Evolutionary conservation across 2,329 filamentous ascomycete genomes (phyloP).

Genomic region (Anisogramma anomala): DNA sequence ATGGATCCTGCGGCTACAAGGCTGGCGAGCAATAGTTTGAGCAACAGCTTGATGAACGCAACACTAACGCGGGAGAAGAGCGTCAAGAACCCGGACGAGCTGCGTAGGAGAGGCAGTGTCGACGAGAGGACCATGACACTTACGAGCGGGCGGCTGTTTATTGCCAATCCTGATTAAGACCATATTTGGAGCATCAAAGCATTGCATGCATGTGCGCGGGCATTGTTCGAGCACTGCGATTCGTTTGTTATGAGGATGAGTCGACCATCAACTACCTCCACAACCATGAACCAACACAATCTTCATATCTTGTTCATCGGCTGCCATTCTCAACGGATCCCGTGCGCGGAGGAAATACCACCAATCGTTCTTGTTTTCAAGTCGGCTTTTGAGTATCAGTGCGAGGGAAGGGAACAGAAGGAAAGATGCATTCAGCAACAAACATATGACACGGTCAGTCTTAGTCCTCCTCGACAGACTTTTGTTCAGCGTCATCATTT

Average conservation of each 20-base stretch:
- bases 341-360: conserved; percentile 6
- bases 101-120: conserved; percentile 67
- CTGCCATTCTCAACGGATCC: not conserved
- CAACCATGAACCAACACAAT: too few relatives aligned
- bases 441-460: too few relatives aligned
- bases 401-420: too few relatives aligned
- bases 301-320: too few relatives aligned
- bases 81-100: conserved; percentile 56
- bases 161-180: conserved; percentile 71
- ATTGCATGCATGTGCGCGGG: not conserved
- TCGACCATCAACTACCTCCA: too few relatives aligned
- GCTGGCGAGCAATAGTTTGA: conserved; percentile 29
- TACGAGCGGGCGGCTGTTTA: conserved; percentile 61
- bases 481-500: conserved; percentile 1
- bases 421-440: too few relatives aligned
- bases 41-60: conserved; percentile 47
- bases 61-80: conserved; percentile 53
- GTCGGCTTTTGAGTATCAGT: too few relatives aligned
- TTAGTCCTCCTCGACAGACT: too few relatives aligned
- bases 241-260: not conserved
- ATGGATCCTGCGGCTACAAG: conserved; percentile 34
- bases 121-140: conserved; percentile 73
- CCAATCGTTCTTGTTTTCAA: conserved; percentile 5
- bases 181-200: not conserved
- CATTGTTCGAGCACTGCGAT: not conserved